These are phyloP conservation scores for Aureoboletus auriporus DNA, from an alignment of 768 basidiomycete genomes.

Conservation along the genomic window DNA sequence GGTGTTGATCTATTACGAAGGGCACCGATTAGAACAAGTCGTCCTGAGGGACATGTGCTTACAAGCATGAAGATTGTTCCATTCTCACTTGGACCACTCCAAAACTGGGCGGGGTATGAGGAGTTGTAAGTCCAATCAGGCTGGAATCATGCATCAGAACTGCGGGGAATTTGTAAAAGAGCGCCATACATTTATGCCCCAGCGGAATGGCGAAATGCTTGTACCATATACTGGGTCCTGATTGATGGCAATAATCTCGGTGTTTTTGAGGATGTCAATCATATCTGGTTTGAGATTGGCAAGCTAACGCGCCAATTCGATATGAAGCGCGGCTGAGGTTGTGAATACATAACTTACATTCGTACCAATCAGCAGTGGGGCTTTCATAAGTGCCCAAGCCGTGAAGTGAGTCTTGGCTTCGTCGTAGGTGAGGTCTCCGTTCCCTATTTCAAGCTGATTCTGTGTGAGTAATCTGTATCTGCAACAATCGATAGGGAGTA, in stretches of 20 bases:
- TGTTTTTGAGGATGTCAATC: constrained; percentile 53
- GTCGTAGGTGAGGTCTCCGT: constrained; percentile 56
- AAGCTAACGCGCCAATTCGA: constrained; percentile 33
- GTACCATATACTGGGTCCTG: constrained; percentile 60
- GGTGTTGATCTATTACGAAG: constrained; percentile 6
- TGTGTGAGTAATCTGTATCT: constrained; percentile 3
- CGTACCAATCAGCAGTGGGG: constrained; percentile 61
- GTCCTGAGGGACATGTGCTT: constrained; percentile 8
- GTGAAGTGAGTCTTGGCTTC: constrained; percentile 70
- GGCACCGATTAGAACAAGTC: no score
- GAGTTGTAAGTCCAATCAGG: constrained; percentile 34
- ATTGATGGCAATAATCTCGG: constrained; percentile 62
- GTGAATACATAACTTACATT: constrained; percentile 33
- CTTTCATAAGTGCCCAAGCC: constrained; percentile 66
- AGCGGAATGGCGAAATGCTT: constrained; percentile 64
- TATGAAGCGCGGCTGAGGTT: not conserved
- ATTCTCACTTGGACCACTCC: constrained; percentile 61
- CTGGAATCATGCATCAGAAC: constrained; percentile 14
- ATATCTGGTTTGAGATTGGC: constrained; percentile 46
- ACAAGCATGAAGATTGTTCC: constrained; percentile 68
- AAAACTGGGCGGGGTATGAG: constrained; percentile 59
- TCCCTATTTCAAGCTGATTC: constrained; percentile 55
- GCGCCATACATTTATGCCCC: constrained; percentile 53
- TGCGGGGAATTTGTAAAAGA: not conserved
- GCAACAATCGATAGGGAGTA: not conserved